Base-by-base conservation (phyloP, 257 asterid genomes). In the Solanum chiquidenum region DNA sequence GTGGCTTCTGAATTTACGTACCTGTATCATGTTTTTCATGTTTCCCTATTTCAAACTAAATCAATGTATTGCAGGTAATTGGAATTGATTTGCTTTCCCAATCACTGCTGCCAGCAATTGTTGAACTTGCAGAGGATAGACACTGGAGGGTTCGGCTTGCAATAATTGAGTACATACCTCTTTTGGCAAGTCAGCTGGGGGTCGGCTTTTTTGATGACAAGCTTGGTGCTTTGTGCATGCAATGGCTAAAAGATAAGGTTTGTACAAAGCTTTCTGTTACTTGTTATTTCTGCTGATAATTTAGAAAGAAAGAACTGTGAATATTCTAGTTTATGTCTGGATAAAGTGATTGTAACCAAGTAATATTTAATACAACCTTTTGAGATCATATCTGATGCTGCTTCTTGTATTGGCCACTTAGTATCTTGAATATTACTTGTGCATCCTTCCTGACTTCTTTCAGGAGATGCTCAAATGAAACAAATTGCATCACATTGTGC, bases 71-170 rank as follows among this genome's bases (percentile, higher is more conserved):
- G 90, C 93, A 94, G 97, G 97, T 93, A 85, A 93, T 94, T 86
- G 97, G 97, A 90, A 94, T 94, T 87, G 97, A 93, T 92, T 90
- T 94, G 40, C 93, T 94, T 62, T 94, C 97, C 74, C 97, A 94
- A 84, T 93, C 97, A 83, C 66, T 94, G 87, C 86, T 94, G 86
- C 97, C 97, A 9, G 95, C 97, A 80, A 94, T 93, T 37, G 97
- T 94, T 31, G 97, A 94, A 90, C 94, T 94, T 52, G 97, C 95
- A 12, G 95, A 94, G 89, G 98, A 93, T 90, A 92, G 95, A 85
- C 98, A 94, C 79, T 93, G 95, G 96, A 91, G 96, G 87, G 96
- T 92, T 85, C 92, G 96, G 16, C 96, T 94, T 73, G 98, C 98
- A 44, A 93, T 94, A 79, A 93, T 94, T 75, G 94, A 91, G 86